Percentiles rank a stretch among this genome's conserved stretches.
Conservation (phyloP, 306 rosid species). For the Sesbania bispinosa region DNA sequence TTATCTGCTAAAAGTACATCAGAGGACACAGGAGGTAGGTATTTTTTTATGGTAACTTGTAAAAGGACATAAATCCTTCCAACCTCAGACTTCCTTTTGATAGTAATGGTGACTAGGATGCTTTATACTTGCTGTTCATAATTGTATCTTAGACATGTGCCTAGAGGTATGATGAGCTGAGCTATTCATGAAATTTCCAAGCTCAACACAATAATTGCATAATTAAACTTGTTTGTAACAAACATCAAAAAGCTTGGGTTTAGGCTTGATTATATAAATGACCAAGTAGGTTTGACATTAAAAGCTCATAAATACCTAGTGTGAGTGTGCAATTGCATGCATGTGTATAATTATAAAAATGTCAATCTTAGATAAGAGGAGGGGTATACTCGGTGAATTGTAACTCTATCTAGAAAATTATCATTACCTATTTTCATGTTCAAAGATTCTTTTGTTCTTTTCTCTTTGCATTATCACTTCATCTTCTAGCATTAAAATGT, state of each 20-base stretch:
- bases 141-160: not conserved
- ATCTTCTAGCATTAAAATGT: not conserved
- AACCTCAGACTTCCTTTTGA: conserved; percentile 62
- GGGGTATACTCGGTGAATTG: not conserved
- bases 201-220: not conserved
- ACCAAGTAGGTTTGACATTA: not conserved
- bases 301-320: not conserved
- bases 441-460: not conserved
- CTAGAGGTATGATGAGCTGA: not conserved
- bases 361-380: not conserved
- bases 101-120: conserved; percentile 46
- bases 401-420: not conserved
- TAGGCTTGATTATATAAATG: not conserved
- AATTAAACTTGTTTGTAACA: not conserved
- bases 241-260: not conserved
- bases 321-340: too few relatives aligned
- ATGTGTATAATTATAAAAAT: not conserved
- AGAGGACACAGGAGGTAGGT: conserved; percentile 69
- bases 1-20: conserved; percentile 51
- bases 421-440: not conserved
- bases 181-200: not conserved
- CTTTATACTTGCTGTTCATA: not conserved
- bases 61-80: conserved; percentile 57
- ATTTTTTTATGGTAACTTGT: conserved; percentile 53
- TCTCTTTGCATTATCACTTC: not conserved